A percentile compares a stretch with the other conserved stretches of the same genome.
These are phyloP conservation scores for Ustulina deusta DNA, from an alignment of 2,329 filamentous ascomycete genomes.

Conservation along the genomic window DNA sequence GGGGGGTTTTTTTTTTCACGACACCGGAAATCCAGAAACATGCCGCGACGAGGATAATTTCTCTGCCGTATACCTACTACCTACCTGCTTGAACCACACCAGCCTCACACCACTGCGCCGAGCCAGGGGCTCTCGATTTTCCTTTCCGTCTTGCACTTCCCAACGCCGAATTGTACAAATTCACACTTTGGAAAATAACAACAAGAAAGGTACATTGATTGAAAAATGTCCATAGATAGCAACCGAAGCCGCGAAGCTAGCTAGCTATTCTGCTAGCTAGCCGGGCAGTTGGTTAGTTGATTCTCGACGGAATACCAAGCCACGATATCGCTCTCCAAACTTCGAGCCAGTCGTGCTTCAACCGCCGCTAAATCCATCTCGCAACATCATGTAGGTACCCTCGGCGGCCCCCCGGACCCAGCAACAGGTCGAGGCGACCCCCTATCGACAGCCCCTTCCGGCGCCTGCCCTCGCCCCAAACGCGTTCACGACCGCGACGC, in stretches of 20 bases:
- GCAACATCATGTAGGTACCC: conserved; percentile 46
- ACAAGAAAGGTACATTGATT: neutral
- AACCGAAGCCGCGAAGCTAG: neutral
- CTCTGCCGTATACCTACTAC: neutral
- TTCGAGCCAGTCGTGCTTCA: too few species aligned
- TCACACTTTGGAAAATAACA: neutral
- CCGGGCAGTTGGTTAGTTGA: too few species aligned
- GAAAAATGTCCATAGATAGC: neutral
- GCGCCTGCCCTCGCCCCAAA: conserved; percentile 46
- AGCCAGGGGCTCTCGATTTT: too few species aligned
- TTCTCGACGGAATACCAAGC: neutral
- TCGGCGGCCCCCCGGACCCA: conserved; percentile 53
- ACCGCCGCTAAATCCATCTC: too few species aligned
- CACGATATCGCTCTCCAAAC: neutral
- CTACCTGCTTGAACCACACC: neutral
- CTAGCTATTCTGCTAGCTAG: too few species aligned
- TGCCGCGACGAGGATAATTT: neutral
- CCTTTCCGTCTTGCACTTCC: too few species aligned
- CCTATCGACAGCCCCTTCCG: neutral
- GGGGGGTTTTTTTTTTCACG: neutral
- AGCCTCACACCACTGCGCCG: neutral
- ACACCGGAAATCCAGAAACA: neutral
- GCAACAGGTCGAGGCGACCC: conserved; percentile 47
- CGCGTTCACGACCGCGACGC: conserved; percentile 56
- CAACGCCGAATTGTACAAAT: neutral